Conservation (phyloP, 2,329 filamentous ascomycete species). For the Grosmannia huntii region DNA sequence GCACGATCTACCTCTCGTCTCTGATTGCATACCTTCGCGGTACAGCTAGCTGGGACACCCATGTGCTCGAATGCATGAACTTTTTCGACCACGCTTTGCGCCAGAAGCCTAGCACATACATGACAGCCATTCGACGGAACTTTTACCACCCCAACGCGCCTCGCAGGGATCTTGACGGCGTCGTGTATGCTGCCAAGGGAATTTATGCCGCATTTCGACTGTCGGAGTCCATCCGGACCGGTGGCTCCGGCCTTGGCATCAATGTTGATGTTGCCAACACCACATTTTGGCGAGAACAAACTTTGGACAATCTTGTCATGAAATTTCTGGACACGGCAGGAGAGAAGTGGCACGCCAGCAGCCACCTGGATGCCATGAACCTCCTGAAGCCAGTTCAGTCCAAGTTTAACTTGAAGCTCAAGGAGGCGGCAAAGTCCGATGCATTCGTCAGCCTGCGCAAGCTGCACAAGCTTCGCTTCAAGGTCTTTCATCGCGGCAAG, state of each 20-base stretch:
- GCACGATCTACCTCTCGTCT: constrained; percentile 52
- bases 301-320: constrained; percentile 24
- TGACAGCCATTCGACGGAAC: constrained; percentile 64
- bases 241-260: constrained; percentile 54
- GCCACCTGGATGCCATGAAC: constrained; percentile 15
- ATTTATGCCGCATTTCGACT: constrained; percentile 77
- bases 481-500: constrained; percentile 39
- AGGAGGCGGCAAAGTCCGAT: constrained; percentile 27
- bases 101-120: constrained; percentile 55
- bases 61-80: constrained; percentile 65
- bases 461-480: constrained; percentile 43
- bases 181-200: constrained; percentile 65
- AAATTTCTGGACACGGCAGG: constrained; percentile 14
- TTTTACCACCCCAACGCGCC: constrained; percentile 55
- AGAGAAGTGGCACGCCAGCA: constrained; percentile 15
- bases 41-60: constrained; percentile 46
- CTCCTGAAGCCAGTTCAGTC: constrained; percentile 23
- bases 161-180: constrained; percentile 41
- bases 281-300: constrained; percentile 59
- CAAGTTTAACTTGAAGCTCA: constrained; percentile 10
- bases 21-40: constrained; percentile 55
- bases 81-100: constrained; percentile 86
- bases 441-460: constrained; percentile 42
- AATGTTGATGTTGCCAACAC: constrained; percentile 90
- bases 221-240: constrained; percentile 36